Conservation (phyloP, 495 filamentous ascomycete genomes). For the Podospora sp. region DNA sequence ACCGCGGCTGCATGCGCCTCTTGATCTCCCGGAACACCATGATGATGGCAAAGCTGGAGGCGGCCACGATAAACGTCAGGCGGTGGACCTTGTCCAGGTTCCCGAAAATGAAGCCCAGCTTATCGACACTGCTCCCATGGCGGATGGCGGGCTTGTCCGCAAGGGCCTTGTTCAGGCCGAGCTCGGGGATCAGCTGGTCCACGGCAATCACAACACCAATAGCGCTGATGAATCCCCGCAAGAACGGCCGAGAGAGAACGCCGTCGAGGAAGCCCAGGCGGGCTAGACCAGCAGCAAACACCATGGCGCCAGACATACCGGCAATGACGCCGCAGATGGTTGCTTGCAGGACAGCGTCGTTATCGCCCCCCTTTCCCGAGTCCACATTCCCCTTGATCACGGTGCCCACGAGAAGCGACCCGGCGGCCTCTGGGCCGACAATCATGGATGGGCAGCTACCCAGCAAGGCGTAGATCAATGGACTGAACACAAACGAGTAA, state of each 20-base stretch:
- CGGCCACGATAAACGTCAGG: conserved; percentile 74
- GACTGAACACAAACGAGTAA: conserved; percentile 91
- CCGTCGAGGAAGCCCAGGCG: conserved; percentile 94
- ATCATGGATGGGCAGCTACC: conserved; percentile 91
- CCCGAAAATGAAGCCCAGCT: conserved; percentile 74
- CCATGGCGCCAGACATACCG: conserved; percentile 81
- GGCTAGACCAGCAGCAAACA: conserved; percentile 78
- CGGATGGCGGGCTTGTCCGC: conserved; percentile 58
- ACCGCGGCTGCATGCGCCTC: conserved; percentile 75
- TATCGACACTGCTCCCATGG: conserved; percentile 84
- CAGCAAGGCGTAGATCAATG: conserved; percentile 83
- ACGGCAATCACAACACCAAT: conserved; percentile 95
- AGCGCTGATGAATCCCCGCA: conserved; percentile 93
- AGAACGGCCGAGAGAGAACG: conserved; percentile 87
- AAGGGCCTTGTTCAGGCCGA: conserved; percentile 71
- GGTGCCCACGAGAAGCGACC: conserved; percentile 83
- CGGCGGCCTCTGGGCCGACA: conserved; percentile 94
- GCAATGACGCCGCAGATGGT: conserved; percentile 87
- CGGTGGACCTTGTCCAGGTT: conserved; percentile 67
- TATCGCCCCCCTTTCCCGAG: conserved; percentile 67
- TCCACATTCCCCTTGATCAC: conserved; percentile 81
- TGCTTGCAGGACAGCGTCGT: conserved; percentile 70
- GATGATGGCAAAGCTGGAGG: conserved; percentile 81
- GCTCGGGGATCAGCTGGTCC: conserved; percentile 89
- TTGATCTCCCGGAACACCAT: conserved; percentile 86